A percentile compares a stretch with the other conserved stretches of the same genome.
Evolutionary conservation across 2,329 filamentous ascomycete species (phyloP).

Genomic region (Plectosphaerella plurivora): DNA sequence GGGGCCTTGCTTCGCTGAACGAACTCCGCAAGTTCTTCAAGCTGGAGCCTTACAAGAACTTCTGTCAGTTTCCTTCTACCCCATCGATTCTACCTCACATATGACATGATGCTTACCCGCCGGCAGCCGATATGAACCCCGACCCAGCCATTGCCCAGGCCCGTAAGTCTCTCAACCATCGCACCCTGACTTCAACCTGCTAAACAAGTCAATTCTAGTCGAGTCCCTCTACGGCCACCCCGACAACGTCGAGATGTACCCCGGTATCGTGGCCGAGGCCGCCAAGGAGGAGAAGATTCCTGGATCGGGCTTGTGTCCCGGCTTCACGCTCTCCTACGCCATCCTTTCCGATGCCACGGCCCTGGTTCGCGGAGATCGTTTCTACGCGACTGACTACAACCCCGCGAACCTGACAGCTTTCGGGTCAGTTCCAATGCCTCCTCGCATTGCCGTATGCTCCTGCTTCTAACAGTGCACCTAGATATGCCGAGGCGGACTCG

Average conservation of each 20-base stretch:
- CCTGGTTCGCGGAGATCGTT: conserved; percentile 54
- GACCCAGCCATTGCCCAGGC: conserved; percentile 46
- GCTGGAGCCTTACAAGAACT: conserved; percentile 50
- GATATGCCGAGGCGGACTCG: conserved; percentile 29
- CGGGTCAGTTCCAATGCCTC: conserved; percentile 21
- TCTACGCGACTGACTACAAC: conserved; percentile 48
- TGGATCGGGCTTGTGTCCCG: conserved; percentile 47
- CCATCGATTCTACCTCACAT: background rate
- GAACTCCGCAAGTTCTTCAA: conserved; percentile 62
- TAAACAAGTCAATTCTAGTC: conserved; percentile 28
- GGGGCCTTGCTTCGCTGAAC: conserved; percentile 58
- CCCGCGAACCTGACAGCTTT: conserved; percentile 35
- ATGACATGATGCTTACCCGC: background rate
- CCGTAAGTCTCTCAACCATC: background rate
- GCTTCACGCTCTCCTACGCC: conserved; percentile 49
- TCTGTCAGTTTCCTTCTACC: conserved; percentile 24
- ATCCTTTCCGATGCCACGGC: conserved; percentile 57
- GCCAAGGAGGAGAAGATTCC: conserved; percentile 45
- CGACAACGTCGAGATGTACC: conserved; percentile 66
- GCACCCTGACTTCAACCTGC: background rate
- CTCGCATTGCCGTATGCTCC: background rate
- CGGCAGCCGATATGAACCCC: conserved; percentile 44
- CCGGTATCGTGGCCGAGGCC: conserved; percentile 60
- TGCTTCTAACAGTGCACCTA: background rate
- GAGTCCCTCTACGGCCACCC: conserved; percentile 58